Percentiles rank a stretch among this genome's conserved stretches.
Evolutionary conservation across 75 land plant genomes (phyloP).

Genomic region (Pinus tabuliformis): DNA sequence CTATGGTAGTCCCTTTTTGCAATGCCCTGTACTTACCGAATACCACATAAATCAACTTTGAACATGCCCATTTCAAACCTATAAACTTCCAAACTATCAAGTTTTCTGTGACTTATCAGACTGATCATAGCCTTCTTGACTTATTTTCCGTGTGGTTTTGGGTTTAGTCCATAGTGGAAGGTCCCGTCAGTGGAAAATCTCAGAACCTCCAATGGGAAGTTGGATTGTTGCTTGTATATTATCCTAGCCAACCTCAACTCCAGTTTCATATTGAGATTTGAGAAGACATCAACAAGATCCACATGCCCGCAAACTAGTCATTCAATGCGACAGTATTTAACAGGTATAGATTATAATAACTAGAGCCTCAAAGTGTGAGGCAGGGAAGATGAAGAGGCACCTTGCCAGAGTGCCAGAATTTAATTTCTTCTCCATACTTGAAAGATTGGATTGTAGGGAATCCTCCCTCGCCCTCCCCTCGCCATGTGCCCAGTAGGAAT

Average conservation of each 20-base stretch:
- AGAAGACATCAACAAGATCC: neutral
- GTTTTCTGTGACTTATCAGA: too few species aligned
- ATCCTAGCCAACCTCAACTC: neutral
- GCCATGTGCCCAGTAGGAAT: slow-evolving; percentile 74
- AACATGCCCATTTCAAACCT: too few species aligned
- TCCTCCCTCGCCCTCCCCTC: slow-evolving; percentile 75
- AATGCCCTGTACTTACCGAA: too few species aligned
- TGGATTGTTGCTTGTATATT: neutral
- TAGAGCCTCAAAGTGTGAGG: neutral
- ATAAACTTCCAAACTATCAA: too few species aligned
- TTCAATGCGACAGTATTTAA: neutral
- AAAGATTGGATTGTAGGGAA: slow-evolving; percentile 80
- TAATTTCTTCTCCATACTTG: slow-evolving; percentile 68
- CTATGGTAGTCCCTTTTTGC: too few species aligned
- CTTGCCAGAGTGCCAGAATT: slow-evolving; percentile 73
- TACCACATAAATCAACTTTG: too few species aligned
- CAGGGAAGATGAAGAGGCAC: slow-evolving; percentile 16
- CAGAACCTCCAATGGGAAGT: neutral
- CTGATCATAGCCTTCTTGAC: too few species aligned
- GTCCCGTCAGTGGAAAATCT: neutral
- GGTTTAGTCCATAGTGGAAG: too few species aligned
- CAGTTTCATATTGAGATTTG: neutral
- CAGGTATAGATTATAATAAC: neutral
- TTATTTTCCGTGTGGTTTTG: too few species aligned
- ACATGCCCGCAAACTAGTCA: neutral